These are phyloP conservation scores for Fagopyrum homotropicum DNA, from an alignment of 148 eudicot genomes.

Conservation along the genomic window DNA sequence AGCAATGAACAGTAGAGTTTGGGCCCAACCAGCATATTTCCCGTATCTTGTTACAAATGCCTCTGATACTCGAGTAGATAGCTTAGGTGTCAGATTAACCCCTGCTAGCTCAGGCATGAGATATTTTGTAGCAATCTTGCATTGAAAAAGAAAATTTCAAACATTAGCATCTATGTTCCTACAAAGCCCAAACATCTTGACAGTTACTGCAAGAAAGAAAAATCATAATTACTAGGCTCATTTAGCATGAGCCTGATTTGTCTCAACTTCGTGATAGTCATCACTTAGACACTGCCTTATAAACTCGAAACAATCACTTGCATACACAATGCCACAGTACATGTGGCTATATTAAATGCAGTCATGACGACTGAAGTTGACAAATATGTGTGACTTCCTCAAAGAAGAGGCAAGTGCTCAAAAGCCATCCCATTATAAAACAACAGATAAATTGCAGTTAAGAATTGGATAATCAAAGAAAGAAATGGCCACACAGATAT, in stretches of 20 bases:
- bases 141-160: neutral
- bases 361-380: neutral
- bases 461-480: neutral
- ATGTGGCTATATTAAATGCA: neutral
- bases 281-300: neutral
- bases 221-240: neutral
- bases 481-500: neutral
- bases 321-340: neutral
- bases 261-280: neutral
- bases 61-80: conserved; percentile 69
- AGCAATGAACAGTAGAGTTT: conserved; percentile 88
- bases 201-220: neutral
- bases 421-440: neutral
- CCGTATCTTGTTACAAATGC: conserved; percentile 90
- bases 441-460: neutral
- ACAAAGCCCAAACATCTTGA: neutral
- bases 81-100: conserved; percentile 56
- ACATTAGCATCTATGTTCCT: neutral
- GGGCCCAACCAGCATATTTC: conserved; percentile 98
- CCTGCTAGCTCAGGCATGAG: conserved; percentile 87
- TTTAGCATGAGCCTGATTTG: neutral
- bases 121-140: conserved; percentile 77
- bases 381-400: neutral
- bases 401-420: neutral
- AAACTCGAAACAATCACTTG: neutral